Evolutionary conservation across 2,329 filamentous ascomycete species (phyloP).

Genomic region (Cladophialophora bantiana): DNA sequence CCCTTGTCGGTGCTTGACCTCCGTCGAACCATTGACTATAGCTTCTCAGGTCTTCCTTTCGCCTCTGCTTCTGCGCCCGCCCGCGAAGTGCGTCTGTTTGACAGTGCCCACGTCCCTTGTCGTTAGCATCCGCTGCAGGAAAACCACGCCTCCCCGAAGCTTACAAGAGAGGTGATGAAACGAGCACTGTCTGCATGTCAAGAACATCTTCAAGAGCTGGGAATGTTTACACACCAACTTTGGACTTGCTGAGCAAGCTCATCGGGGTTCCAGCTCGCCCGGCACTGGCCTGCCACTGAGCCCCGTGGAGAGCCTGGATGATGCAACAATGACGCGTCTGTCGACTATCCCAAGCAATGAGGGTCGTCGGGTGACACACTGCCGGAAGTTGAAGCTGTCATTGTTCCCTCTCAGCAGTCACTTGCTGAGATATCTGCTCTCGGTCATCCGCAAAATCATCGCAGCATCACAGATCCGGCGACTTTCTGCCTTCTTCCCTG

Average conservation of each 20-base stretch:
- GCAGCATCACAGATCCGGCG: background rate
- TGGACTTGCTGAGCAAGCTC: background rate
- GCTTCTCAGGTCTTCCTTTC: background rate
- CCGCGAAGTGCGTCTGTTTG: background rate
- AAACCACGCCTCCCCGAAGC: background rate
- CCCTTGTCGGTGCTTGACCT: background rate
- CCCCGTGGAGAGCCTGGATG: background rate
- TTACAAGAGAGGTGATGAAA: background rate
- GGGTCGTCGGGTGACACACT: background rate
- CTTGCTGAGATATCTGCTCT: background rate
- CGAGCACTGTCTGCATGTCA: background rate
- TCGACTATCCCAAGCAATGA: background rate
- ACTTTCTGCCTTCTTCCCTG: background rate
- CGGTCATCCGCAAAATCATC: background rate
- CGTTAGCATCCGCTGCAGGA: background rate
- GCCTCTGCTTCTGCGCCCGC: background rate
- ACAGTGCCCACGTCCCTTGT: background rate
- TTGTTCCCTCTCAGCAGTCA: background rate
- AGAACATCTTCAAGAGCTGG: background rate
- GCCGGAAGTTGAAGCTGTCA: background rate
- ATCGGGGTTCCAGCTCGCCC: background rate
- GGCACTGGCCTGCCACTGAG: background rate
- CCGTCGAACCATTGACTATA: background rate
- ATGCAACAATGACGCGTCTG: background rate
- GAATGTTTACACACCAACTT: background rate